Evolutionary conservation across 2,329 filamentous ascomycete genomes (phyloP), one percentile per base, ranked within the genome.

Genomic region (Claviceps sorghi): DNA sequence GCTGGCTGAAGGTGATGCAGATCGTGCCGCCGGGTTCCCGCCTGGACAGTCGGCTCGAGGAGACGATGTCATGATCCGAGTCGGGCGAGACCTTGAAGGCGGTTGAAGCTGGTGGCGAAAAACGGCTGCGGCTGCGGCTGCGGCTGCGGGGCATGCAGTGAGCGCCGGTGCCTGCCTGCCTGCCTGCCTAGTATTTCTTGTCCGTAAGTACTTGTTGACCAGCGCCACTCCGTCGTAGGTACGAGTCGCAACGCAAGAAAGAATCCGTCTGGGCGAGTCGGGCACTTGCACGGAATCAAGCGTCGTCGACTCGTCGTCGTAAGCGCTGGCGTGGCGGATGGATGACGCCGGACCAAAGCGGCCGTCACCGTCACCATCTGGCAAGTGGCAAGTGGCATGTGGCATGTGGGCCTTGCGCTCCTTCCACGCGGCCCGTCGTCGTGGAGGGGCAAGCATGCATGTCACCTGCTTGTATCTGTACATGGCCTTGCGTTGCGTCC

Each of bases 1-100:
- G 50, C 57, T 58, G 36, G 45, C 44, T 4, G 57, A 57, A n/a
- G 57, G 57, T 19, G 57, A 58, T 22, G 56, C 40, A 30, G 55
- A 42, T 21, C 48, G 52, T 45, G 41, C 50, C 8, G 50, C 52
- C 15, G 43, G 30, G 48, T 46, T 21, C 19, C 44, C 29, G 43
- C 19, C 30, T 21, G 49, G n/a, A 36, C 19, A 46, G 38, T 43
- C 42, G 9, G 48, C 22, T 32, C 30, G 44, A 32, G 15, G 45
- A 11, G 41, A 47, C 48, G 47, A 26, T 32, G 53, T 51, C 53
- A 53, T 53, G 51, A 40, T 47, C 42, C 34, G 21, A 11, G 26
- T 21, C 26, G 11, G 2, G 17, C 17, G 3, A 44, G 17, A 21
- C 21, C 22, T 44, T 21, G 13, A 15, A 15, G 42, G 41, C 15